Base-by-base conservation (phyloP, 2,329 filamentous ascomycete genomes). In the Neopestalotiopsis sp. region DNA sequence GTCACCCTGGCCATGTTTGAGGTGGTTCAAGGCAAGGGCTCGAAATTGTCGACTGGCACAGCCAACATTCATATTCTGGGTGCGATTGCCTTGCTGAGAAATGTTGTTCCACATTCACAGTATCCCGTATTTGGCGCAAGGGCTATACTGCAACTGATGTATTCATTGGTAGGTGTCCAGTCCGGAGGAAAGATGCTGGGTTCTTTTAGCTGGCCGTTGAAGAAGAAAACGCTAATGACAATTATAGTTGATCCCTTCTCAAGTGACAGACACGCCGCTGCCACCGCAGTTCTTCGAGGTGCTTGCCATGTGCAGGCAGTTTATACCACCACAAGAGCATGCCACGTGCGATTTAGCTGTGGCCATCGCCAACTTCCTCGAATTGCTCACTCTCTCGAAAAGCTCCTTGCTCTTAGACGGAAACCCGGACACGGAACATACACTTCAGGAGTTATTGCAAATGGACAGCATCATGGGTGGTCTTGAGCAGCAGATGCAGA, bases 1-100 rank as follows among this genome's bases (percentile, higher is more conserved):
- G 81, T 91, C 57, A 82, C 88, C 73, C 83, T 91, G 71, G 88
- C 88, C 61, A 82, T 90, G 76, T 91, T 89, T 70, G 89, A 91
- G 82, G 76, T 79, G 24, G 78, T 79, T 4, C 77, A 78, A 74
- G 84, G 85, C n/a, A 84, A 82, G 69, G 83, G 85, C 45, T 82
- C 82, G 3, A 80, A 82, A 45, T 76, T 83, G 66, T 82, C 84
- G 30, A 82, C 86, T 24, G 79, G 83, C 17, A 83, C 84, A 24
- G 89, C 88, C 71, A 85, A 84, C 66, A 85, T 85, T 5, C 89
- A 91, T 75, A 84, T 90, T 61, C 82, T 86, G 73, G 89, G 89
- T 1, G 89, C 88, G 2, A 83, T 87, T 59, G 88, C 89, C 12
- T 77, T 91, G n/a, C 79, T 90, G 20, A 84, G 84, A 68, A 82